Conservation (phyloP, 768 basidiomycete genomes). For the Boletus vinaceobasis region DNA sequence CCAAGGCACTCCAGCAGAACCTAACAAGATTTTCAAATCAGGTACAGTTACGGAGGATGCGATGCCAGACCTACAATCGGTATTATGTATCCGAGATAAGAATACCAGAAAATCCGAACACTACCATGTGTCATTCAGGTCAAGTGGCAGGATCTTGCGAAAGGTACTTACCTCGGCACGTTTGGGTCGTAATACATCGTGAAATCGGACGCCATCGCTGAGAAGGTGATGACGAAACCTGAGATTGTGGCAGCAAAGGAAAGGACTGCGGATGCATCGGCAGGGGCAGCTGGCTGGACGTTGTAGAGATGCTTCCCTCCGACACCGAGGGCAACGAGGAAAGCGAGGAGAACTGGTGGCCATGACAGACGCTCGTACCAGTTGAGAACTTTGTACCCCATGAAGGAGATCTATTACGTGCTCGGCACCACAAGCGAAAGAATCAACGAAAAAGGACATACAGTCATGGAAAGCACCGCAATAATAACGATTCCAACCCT, state of each 20-base stretch:
- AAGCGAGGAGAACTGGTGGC: slow-evolving; percentile 76
- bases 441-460: slow-evolving; percentile 28
- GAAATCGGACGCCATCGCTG: slow-evolving; percentile 66
- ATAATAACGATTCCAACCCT: slow-evolving; percentile 85
- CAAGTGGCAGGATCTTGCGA: not conserved
- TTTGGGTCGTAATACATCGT: slow-evolving; percentile 63
- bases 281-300: slow-evolving; percentile 45
- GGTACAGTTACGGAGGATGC: not conserved
- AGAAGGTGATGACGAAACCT: slow-evolving; percentile 68
- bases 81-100: slow-evolving; percentile 61
- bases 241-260: slow-evolving; percentile 68
- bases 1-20: slow-evolving; percentile 54
- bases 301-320: slow-evolving; percentile 65
- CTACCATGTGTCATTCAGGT: slow-evolving; percentile 31
- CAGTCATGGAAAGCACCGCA: slow-evolving; percentile 59
- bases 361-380: slow-evolving; percentile 74
- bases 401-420: slow-evolving; percentile 52
- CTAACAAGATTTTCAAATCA: slow-evolving; percentile 14
- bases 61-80: slow-evolving; percentile 49
- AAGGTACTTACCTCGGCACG: slow-evolving; percentile 49
- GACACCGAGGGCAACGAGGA: slow-evolving; percentile 67
- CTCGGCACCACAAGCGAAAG: not conserved
- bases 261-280: slow-evolving; percentile 52
- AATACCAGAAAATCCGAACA: slow-evolving; percentile 58
- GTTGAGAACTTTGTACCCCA: slow-evolving; percentile 60